Base-by-base conservation (phyloP, 2,329 filamentous ascomycete genomes). In the Neonectria punicea region DNA sequence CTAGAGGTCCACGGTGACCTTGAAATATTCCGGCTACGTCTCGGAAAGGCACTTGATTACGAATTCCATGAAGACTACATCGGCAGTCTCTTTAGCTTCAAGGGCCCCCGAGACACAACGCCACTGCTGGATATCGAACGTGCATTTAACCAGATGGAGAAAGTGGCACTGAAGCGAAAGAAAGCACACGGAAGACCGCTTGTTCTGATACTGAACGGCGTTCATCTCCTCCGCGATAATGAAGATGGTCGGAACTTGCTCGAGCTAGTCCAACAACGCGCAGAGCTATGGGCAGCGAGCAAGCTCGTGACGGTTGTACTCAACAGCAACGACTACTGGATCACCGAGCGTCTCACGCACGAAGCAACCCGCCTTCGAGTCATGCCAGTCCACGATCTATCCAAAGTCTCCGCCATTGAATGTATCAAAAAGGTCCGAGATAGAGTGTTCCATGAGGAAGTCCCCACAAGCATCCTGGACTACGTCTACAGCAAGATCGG, bases 91-190 rank as follows among this genome's bases (percentile, higher is more conserved):
- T 92, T 92, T 76, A 91, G 89, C 30, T 92, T 92, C 60, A 86
- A 89, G 47, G 90, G 90, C 0, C 90, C 90, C 1, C 85, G 90
- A 46, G 90, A 92, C 72, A 90, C 89, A 1, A 90, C 87, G 1
- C 88, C 90, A 6, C 80, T 92, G 20, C 81, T 92, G 9, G 90
- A 92, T 74, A 91, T 92, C 63, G 90, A 92, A 72, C 85, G 90
- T 30, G 90, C 90, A 1, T 90, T 92, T 77, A 92, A 92, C 81
- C 92, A 92, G 74, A 80, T 92, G 25, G 90, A 92, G 74, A 92
- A 92, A 74, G 87, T 92, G 28, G 89, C 90, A 1, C 75, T 92
- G 32, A 83, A 83, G 66, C 83, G 85, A 25, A 80, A 89, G 60
- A 76, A 81, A 34, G 75, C 66, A 53, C 69, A 82, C 13, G 81